Evolutionary conservation across 192 early-diverging fungal species (phyloP).

Genomic region (Coemansia sp.): DNA sequence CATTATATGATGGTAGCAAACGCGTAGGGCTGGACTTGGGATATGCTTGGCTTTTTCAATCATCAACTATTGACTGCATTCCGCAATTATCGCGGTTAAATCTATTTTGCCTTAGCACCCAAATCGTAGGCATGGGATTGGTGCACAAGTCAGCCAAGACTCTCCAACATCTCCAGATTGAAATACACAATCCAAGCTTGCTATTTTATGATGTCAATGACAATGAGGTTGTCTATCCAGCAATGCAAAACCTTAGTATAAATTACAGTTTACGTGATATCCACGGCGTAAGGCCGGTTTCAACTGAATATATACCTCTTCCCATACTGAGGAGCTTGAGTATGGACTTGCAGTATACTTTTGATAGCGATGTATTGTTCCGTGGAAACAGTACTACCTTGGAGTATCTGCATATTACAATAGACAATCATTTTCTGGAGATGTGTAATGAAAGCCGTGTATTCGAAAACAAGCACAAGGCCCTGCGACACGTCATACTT

Average conservation of each 20-base stretch:
- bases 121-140: neutral
- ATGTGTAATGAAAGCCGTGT: too few species aligned
- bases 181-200: neutral
- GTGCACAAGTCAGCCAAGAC: neutral
- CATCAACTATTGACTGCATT: neutral
- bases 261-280: too few species aligned
- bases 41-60: neutral
- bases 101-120: neutral
- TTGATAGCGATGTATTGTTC: conserved; percentile 8
- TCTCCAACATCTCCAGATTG: neutral
- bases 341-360: neutral
- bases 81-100: neutral
- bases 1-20: neutral
- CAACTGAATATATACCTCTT: neutral
- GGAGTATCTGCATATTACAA: neutral
- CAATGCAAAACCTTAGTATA: neutral
- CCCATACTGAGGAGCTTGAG: neutral
- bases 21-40: neutral
- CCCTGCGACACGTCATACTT: too few species aligned
- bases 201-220: neutral
- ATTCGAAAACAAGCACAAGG: too few species aligned
- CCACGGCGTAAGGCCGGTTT: neutral
- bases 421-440: too few species aligned
- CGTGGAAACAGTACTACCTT: conserved; percentile 11
- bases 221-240: neutral